phyloP scores from a whole-genome alignment of 1,139 yeast species.

The Candida labiduridarum region DNA sequence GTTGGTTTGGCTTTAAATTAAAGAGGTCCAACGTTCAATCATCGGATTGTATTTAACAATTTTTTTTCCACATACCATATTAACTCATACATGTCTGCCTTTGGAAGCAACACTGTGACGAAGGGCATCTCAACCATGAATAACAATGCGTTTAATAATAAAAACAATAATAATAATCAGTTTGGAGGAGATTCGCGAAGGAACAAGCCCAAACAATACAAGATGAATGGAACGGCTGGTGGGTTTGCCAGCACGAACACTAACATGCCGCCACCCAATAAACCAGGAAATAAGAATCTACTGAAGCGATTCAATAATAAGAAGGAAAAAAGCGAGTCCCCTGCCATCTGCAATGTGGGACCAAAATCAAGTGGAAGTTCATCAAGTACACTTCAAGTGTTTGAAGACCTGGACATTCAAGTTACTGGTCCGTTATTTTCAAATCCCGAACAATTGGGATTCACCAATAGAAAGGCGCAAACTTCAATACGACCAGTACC shows the following conservation, averaged over 20 bases:
- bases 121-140: conserved; percentile 16
- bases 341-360: background rate
- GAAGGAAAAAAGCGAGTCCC: conserved; percentile 2
- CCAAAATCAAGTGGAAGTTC: background rate
- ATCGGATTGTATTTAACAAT: background rate
- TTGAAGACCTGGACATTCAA: conserved; percentile 23
- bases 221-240: conserved; percentile 12
- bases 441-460: conserved; percentile 36
- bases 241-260: conserved; percentile 8
- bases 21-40: background rate
- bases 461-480: conserved; percentile 14
- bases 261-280: background rate
- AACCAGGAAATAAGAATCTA: conserved; percentile 4
- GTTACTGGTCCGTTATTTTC: conserved; percentile 32
- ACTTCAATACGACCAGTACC: conserved; percentile 36
- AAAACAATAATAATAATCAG: conserved; percentile 15
- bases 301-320: conserved; percentile 8
- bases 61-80: background rate
- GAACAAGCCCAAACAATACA: conserved; percentile 13
- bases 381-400: conserved; percentile 23
- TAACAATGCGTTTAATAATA: conserved; percentile 6
- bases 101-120: conserved; percentile 18
- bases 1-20: background rate
- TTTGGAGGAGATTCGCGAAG: conserved; percentile 24
- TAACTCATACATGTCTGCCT: conserved; percentile 23